Conservation (phyloP, 352 stramenopile genomes). For the Aphanomyces invadans region DNA sequence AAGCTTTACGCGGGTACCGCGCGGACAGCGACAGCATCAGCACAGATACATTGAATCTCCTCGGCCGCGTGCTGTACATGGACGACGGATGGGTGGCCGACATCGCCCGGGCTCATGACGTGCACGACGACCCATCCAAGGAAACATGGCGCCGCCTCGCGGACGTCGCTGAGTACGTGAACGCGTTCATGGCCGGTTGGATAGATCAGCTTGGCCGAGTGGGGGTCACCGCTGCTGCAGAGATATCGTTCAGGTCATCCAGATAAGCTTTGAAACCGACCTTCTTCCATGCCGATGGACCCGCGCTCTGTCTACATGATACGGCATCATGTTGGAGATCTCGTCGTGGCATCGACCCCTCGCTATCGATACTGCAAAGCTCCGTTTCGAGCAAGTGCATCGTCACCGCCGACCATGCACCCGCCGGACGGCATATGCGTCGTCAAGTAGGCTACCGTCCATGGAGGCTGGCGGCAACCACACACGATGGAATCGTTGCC, state of each 20-base stretch:
- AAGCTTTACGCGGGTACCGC: not conserved
- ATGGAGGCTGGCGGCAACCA: too few species aligned
- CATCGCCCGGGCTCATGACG: not conserved
- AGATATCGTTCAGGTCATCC: not conserved
- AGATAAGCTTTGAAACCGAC: too few species aligned
- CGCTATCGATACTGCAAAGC: too few species aligned
- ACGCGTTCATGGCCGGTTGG: slow-evolving; percentile 9
- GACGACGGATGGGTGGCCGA: not conserved
- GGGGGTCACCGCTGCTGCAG: not conserved
- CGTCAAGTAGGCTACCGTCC: too few species aligned
- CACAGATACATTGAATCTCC: not conserved
- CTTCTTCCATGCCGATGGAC: too few species aligned
- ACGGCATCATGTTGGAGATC: too few species aligned
- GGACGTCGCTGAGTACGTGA: not conserved
- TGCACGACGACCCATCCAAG: not conserved
- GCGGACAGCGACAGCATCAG: not conserved
- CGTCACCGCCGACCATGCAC: too few species aligned
- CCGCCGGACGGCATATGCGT: too few species aligned
- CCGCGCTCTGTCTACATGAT: too few species aligned
- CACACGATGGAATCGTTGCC: too few species aligned
- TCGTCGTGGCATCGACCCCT: too few species aligned
- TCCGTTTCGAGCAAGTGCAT: too few species aligned
- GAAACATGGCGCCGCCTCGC: not conserved
- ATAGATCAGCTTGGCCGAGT: not conserved
- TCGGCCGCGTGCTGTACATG: not conserved